phyloP scores from a whole-genome alignment of 2,329 filamentous ascomycete species.

The Drechslerella dactyloides region DNA sequence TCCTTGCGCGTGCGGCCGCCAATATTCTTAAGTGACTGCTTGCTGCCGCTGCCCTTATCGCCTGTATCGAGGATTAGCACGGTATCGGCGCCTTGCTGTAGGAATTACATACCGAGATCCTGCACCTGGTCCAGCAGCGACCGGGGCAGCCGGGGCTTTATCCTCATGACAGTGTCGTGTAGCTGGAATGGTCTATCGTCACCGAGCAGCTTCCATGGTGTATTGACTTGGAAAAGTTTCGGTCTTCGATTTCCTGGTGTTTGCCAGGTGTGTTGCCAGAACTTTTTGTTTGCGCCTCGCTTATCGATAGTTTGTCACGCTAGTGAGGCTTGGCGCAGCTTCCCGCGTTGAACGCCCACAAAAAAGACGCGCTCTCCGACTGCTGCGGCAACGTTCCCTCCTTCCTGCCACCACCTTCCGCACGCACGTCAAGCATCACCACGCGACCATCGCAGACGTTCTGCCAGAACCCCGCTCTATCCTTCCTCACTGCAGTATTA shows the following conservation, averaged over 20 bases:
- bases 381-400: too few species aligned
- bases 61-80: slow-evolving; percentile 20
- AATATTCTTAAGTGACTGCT: slow-evolving; percentile 55
- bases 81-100: neutral
- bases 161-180: slow-evolving; percentile 14
- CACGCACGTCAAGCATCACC: too few species aligned
- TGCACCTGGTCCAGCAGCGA: slow-evolving; percentile 47
- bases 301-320: too few species aligned
- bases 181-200: too few species aligned
- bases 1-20: slow-evolving; percentile 64
- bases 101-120: slow-evolving; percentile 21
- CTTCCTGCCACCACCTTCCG: too few species aligned
- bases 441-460: too few species aligned
- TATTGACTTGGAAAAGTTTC: too few species aligned
- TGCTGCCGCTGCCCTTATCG: slow-evolving; percentile 51
- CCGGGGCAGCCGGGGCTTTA: slow-evolving; percentile 35
- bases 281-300: too few species aligned
- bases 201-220: too few species aligned
- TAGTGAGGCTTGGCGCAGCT: too few species aligned
- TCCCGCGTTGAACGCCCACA: too few species aligned
- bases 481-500: neutral
- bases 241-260: neutral
- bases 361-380: too few species aligned
- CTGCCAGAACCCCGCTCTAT: neutral
- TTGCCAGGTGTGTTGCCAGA: neutral